Evolutionary conservation across 768 basidiomycete genomes (phyloP), one percentile per base, ranked within the genome.

Genomic region (Gloeophyllum trabeum): DNA sequence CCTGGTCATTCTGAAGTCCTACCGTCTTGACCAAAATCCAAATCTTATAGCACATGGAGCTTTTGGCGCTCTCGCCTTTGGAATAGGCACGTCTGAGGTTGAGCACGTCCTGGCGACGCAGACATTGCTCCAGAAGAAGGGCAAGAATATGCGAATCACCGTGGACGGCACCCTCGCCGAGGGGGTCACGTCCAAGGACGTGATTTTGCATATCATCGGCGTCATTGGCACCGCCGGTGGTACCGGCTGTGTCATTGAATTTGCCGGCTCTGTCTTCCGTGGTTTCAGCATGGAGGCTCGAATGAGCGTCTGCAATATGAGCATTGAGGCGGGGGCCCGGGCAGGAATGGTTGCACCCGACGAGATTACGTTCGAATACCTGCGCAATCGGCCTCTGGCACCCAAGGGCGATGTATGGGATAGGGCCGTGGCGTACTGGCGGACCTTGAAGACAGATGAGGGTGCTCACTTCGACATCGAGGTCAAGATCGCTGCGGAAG

Each of bases 81-180:
- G 76, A 42, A 79, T 80, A 56, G 77, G 77, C 25, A 78, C 77
- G 2, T 78, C 76, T 45, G 76, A 80, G 54, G 76, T 80, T 49
- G 77, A 80, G 54, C 77, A 80, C 54, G 76, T 80, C 46, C 73
- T 80, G 39, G 77, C 77, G 10, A 80, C 77, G 13, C 76, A 80
- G 53, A 76, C 75, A 35, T 63, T 80, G 18, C 62, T 73, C 39
- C 77, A 80, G 59, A 65, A 65, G 51, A 76, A 76, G 58, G 70
- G 70, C 37, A 75, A 75, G 59, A 80, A 79, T 66, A 78, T 80
- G 76, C 70, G 72, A 42, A 69, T 80, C 55, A 67, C 63, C 47
- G 75, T 80, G 46, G 71, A 80, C 34, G 77, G 77, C 37, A 54
- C 59, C 4, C 66, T 80, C 10, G 59, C 58, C 28, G 67, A 73